Evolutionary conservation across 1,139 yeast genomes (phyloP).

Genomic region (Kurtzmaniella quercitrusa): DNA sequence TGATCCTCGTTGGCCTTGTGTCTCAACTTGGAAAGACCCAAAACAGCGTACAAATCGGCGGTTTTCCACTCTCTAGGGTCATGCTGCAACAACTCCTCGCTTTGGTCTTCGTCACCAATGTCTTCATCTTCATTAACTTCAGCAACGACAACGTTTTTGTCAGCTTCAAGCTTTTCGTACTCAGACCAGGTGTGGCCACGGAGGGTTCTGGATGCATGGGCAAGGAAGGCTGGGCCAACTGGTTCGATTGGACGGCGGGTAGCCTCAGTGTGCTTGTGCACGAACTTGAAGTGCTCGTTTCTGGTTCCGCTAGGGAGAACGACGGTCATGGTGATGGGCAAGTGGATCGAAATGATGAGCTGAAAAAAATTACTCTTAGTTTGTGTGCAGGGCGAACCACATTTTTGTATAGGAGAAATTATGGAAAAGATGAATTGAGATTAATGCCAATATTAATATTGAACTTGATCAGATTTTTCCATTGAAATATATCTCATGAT

Average conservation of each 20-base stretch:
- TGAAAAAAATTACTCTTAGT: neutral
- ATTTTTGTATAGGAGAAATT: too few species aligned
- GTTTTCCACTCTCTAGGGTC: conserved; percentile 99
- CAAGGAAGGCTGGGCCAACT: conserved; percentile 91
- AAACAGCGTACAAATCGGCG: conserved; percentile 93
- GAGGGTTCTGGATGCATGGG: conserved; percentile 93
- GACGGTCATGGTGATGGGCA: conserved; percentile 22
- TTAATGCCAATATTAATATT: too few species aligned
- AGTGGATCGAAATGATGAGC: neutral
- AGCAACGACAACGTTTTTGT: conserved; percentile 71
- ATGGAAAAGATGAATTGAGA: too few species aligned
- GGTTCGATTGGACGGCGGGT: conserved; percentile 91
- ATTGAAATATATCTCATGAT: too few species aligned
- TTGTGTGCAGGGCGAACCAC: neutral
- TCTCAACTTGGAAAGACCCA: conserved; percentile 90
- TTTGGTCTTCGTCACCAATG: conserved; percentile 73
- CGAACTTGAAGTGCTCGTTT: conserved; percentile 50
- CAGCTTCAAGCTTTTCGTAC: conserved; percentile 91
- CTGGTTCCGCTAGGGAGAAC: conserved; percentile 41
- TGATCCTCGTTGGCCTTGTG: conserved; percentile 90
- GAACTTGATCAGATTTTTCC: too few species aligned
- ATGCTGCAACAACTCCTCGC: conserved; percentile 74
- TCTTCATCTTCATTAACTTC: conserved; percentile 72
- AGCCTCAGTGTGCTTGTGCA: conserved; percentile 56
- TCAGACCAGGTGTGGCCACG: conserved; percentile 99